These are phyloP conservation scores for Mariannaea sp. DNA, from an alignment of 2,329 filamentous ascomycete species.

Conservation along the genomic window DNA sequence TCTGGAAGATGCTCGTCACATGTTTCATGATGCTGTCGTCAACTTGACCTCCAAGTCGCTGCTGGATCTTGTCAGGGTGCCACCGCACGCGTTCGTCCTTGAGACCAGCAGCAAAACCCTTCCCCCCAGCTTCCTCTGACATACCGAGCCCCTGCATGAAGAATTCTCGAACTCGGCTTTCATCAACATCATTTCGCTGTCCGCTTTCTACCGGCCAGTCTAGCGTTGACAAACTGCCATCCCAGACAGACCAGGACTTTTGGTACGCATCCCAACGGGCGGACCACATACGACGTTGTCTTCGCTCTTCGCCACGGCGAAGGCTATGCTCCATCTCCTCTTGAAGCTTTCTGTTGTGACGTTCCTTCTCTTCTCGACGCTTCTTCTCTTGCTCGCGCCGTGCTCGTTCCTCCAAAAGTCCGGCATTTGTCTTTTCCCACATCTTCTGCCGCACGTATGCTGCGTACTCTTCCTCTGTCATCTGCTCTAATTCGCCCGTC, in stretches of 20 bases:
- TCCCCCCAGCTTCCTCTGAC: conserved; percentile 51
- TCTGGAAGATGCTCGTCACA: conserved; percentile 90
- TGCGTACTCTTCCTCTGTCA: conserved; percentile 93
- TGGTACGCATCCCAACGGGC: conserved; percentile 69
- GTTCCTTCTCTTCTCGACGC: conserved; percentile 57
- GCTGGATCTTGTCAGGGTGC: conserved; percentile 98
- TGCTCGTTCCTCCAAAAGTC: conserved; percentile 77
- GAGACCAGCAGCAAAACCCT: conserved; percentile 56
- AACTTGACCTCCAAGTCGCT: conserved; percentile 76
- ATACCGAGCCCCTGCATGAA: conserved; percentile 58
- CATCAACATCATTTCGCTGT: conserved; percentile 56
- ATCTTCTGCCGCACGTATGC: conserved; percentile 83
- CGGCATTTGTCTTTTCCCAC: conserved; percentile 94
- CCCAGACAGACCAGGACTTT: conserved; percentile 64
- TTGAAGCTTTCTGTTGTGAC: conserved; percentile 57
- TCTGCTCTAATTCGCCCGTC: conserved; percentile 71
- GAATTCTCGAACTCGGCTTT: conserved; percentile 69
- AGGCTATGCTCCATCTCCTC: conserved; percentile 72
- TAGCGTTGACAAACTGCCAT: conserved; percentile 48
- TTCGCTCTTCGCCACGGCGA: conserved; percentile 67
- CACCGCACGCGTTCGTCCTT: conserved; percentile 89
- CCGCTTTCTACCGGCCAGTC: conserved; percentile 77
- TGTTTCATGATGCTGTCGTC: conserved; percentile 73
- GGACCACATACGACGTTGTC: conserved; percentile 57
- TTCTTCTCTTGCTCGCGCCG: conserved; percentile 59